Evolutionary conservation across 768 basidiomycete genomes (phyloP), one percentile per base, ranked within the genome.

Genomic region (Boletus reticulatus): DNA sequence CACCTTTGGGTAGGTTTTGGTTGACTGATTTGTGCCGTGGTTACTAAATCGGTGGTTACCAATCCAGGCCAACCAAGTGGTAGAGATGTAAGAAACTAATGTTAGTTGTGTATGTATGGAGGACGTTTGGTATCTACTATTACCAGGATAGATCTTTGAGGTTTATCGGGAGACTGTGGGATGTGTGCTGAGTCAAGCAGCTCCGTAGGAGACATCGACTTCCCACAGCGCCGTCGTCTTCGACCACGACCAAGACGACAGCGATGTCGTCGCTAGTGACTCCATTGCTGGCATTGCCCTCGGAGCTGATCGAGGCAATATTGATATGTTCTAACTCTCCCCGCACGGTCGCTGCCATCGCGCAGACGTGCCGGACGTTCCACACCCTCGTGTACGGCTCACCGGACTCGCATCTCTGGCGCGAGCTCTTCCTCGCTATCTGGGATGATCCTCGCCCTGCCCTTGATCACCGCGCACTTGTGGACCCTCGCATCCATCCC

Each of bases 401-500:
- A 0, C 55, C 65, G 0, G 69, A 76, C 55, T 60, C 71, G 29
- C 72, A 77, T 58, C 65, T 82, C 29, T 83, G 82, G 82, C 66
- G 78, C 24, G 72, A 75, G 37, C 68, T 82, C 32, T 83, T 78
- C 62, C 72, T 83, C 22, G 64, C 72, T 1, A 70, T 67, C 2
- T 83, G 81, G 64, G 82, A 83, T 53, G 80, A 83, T 52, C 82
- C 81, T 0, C 67, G 79, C 32, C 61, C 65, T 12, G 72, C 72
- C 8, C 58, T 70, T 29, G 53, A 58, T 29, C 65, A 73, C 16
- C 48, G 67, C 16, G 57, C 61, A 6, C 59, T 62, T 17, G 19
- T 73, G 8, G 67, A 67, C 27, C 65, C 67, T 27, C 62, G 67
- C 19, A 49, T 58, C 22, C 57, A 63, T 20, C 51, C 56, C 50